These are phyloP conservation scores for Fomes fomentarius DNA, from an alignment of 1,284 basidiomycete genomes.

Conservation along the genomic window DNA sequence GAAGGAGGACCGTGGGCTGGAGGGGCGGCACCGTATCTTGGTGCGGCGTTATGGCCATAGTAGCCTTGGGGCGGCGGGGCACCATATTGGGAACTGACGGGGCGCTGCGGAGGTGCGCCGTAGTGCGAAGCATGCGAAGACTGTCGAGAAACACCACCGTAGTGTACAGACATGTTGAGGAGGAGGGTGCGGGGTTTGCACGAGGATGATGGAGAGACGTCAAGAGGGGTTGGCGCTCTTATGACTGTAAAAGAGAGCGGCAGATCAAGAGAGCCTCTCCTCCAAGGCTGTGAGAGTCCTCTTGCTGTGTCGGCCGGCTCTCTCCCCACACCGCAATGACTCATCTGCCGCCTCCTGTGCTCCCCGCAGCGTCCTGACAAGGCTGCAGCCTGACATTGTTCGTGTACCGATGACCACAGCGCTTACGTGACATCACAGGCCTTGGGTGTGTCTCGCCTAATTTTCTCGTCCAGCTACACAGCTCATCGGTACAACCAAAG, in stretches of 20 bases:
- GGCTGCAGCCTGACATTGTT: too few relatives aligned
- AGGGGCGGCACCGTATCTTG: conserved; percentile 10
- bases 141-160: conserved; percentile 24
- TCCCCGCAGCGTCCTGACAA: too few relatives aligned
- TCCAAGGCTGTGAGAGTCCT: conserved; percentile 5
- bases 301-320: not conserved
- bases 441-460: too few relatives aligned
- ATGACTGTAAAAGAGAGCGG: conserved; percentile 8
- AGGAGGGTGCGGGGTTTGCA: not conserved
- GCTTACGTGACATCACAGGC: too few relatives aligned
- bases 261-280: conserved; percentile 4
- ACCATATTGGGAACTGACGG: conserved; percentile 22
- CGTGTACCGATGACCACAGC: too few relatives aligned
- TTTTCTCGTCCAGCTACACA: too few relatives aligned
- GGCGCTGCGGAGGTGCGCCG: conserved; percentile 16
- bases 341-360: not conserved
- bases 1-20: conserved; percentile 45
- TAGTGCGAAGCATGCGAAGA: conserved; percentile 22
- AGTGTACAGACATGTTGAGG: conserved; percentile 30
- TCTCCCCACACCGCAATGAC: not conserved
- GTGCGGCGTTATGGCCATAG: conserved; percentile 14
- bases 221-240: conserved; percentile 22
- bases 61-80: conserved; percentile 30
- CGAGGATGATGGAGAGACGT: conserved; percentile 4
- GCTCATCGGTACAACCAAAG: too few relatives aligned